phyloP scores from a whole-genome alignment of 1,284 basidiomycete genomes.

The Melanopsichium pennsylvanicum region DNA sequence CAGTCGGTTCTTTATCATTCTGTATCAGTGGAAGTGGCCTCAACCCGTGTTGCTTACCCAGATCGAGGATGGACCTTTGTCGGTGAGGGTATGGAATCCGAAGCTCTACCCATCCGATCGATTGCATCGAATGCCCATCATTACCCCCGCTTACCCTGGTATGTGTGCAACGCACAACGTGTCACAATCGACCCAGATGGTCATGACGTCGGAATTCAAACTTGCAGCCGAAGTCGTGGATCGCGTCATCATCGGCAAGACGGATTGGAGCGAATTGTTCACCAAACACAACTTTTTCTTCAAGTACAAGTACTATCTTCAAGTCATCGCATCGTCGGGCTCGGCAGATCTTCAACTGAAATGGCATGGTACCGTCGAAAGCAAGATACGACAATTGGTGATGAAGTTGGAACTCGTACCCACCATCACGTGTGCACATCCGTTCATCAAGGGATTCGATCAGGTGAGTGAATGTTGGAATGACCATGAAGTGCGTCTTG shows the following conservation, averaged over 20 bases:
- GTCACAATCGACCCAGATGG: conserved; percentile 90
- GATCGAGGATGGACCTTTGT: conserved; percentile 92
- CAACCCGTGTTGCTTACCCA: conserved; percentile 90
- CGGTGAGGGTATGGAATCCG: conserved; percentile 97
- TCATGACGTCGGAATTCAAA: conserved; percentile 96
- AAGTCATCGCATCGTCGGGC: conserved; percentile 89
- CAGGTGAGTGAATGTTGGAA: conserved; percentile 82
- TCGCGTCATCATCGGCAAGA: conserved; percentile 82
- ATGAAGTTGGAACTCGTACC: conserved; percentile 98
- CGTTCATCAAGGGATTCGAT: conserved; percentile 92
- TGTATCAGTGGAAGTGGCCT: conserved; percentile 98
- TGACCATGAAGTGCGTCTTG: conserved; percentile 71
- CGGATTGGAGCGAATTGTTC: conserved; percentile 82
- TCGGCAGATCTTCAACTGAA: conserved; percentile 85
- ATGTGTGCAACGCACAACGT: conserved; percentile 99
- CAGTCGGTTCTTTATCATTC: conserved; percentile 94
- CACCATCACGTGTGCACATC: conserved; percentile 88
- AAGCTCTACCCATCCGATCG: conserved; percentile 93
- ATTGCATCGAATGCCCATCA: conserved; percentile 98
- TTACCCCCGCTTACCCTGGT: conserved; percentile 98
- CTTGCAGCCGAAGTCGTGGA: conserved; percentile 92
- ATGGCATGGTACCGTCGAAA: conserved; percentile 98
- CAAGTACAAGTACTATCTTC: conserved; percentile 97
- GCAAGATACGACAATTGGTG: conserved; percentile 90
- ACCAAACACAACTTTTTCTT: conserved; percentile 95